Conservation (phyloP, 768 basidiomycete genomes). For the Lactifluus subvellereus region DNA sequence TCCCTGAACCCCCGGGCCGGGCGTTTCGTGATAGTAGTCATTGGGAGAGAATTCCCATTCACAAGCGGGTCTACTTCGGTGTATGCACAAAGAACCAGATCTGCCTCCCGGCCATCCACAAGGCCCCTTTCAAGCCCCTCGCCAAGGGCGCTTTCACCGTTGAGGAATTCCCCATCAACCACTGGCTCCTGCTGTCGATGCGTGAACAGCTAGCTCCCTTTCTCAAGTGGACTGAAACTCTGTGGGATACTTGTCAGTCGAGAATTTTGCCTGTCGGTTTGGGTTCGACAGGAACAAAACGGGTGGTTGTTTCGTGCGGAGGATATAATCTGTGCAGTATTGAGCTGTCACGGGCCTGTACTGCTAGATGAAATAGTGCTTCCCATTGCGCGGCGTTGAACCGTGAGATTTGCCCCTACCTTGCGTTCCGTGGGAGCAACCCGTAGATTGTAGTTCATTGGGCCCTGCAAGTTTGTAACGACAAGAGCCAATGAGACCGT, state of each 20-base stretch:
- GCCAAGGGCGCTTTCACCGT: background rate
- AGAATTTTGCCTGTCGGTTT: background rate
- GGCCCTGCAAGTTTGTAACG: no score
- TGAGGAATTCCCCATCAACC: slow-evolving; percentile 33
- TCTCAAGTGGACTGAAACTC: slow-evolving; percentile 30
- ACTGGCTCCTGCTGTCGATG: slow-evolving; percentile 36
- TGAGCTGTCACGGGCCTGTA: background rate
- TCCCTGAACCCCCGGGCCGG: no score
- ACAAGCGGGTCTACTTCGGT: no score
- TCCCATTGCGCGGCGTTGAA: no score
- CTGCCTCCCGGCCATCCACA: slow-evolving; percentile 25
- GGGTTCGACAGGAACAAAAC: background rate
- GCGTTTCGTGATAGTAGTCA: no score
- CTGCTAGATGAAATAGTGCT: background rate
- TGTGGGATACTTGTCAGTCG: background rate
- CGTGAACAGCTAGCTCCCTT: slow-evolving; percentile 33
- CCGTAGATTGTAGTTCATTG: no score
- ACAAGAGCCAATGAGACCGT: background rate
- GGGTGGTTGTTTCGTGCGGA: background rate
- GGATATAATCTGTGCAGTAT: background rate
- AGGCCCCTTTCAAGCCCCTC: no score
- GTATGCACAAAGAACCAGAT: no score
- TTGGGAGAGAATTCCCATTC: no score
- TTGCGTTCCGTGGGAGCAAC: background rate
- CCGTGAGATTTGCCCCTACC: background rate